Evolutionary conservation across 495 filamentous ascomycete species (phyloP), one percentile per base, ranked within the genome.

Genomic region (Penicillium roqueforti): DNA sequence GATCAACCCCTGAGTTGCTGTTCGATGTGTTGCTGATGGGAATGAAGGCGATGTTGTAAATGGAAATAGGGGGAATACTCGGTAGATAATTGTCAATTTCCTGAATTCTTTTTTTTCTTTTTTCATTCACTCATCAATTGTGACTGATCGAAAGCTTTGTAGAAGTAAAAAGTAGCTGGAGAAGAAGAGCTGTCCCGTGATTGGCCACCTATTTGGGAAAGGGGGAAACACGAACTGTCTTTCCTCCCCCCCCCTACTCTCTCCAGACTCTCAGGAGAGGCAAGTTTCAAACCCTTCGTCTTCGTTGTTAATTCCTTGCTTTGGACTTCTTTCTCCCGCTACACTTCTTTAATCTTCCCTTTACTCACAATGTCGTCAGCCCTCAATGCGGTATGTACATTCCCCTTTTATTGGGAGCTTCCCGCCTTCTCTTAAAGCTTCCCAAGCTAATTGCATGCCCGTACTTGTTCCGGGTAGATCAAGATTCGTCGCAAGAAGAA

Each of bases 401-500:
- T 69, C 66, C 70, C 71, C 68, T 69, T 70, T 69, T 67, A 60
- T 56, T 44, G 28, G 36, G 53, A 41, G 69, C 61, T 69, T 65
- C 67, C 67, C 68, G 66, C 68, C 65, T 66, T 63, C 65, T 23
- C 68, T 59, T 39, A 59, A 65, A 41, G 51, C 55, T 46, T 31
- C 46, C 32, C 16, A 36, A 61, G 63, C 63, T 67, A 54, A 67
- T 62, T 51, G 34, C 22, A 54, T 40, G 52, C 56, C 61, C 61
- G 50, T 31, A 31, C 50, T 52, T 47, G 16, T 26, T 54, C 46
- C 53, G 61, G 58, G 56, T 53, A 91, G 87, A 88, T 92, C 72
- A 91, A 95, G 87, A 91, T 96, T 72, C 92, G 93, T 76, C 86
- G 91, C 69, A 98, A 98, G 92, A 98, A 98, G 85, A 97, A 97